A percentile compares a stretch with the other conserved stretches of the same genome.
phyloP scores from a whole-genome alignment of 345 rosid genomes.

The Anacardium occidentale region DNA sequence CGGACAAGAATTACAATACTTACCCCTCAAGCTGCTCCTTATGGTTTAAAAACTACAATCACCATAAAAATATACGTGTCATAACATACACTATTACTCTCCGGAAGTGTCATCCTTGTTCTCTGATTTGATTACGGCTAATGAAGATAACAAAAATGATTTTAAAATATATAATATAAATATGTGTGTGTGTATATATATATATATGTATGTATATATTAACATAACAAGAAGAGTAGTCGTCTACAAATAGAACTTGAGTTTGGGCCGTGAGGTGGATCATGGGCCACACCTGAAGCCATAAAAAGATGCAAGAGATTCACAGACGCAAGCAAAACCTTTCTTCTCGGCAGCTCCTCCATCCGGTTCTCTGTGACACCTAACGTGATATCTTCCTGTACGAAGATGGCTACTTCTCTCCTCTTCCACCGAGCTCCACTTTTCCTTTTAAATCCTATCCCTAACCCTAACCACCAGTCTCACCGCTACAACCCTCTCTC shows the following conservation, averaged over 20 bases:
- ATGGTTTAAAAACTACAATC: too few species aligned
- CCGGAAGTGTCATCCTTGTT: too few species aligned
- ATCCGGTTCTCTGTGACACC: not conserved
- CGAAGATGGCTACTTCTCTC: not conserved
- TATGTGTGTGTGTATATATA: too few species aligned
- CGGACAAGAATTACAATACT: too few species aligned
- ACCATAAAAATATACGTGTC: too few species aligned
- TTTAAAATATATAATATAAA: too few species aligned
- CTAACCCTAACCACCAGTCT: not conserved
- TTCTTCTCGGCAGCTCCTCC: conserved; percentile 21
- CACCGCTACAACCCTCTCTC: not conserved
- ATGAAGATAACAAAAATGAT: too few species aligned
- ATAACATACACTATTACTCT: too few species aligned
- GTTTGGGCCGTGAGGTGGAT: not conserved
- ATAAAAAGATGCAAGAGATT: not conserved
- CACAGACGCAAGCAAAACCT: not conserved
- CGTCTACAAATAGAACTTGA: not conserved
- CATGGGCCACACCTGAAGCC: not conserved
- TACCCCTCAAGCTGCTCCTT: too few species aligned
- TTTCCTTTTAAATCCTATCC: conserved; percentile 8
- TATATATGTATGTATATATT: too few species aligned
- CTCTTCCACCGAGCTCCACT: not conserved
- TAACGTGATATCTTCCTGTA: not conserved
- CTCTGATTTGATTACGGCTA: too few species aligned
- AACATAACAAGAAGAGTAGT: not conserved